Base-by-base conservation (phyloP, 345 rosid species). In the Clarkia xantiana region DNA sequence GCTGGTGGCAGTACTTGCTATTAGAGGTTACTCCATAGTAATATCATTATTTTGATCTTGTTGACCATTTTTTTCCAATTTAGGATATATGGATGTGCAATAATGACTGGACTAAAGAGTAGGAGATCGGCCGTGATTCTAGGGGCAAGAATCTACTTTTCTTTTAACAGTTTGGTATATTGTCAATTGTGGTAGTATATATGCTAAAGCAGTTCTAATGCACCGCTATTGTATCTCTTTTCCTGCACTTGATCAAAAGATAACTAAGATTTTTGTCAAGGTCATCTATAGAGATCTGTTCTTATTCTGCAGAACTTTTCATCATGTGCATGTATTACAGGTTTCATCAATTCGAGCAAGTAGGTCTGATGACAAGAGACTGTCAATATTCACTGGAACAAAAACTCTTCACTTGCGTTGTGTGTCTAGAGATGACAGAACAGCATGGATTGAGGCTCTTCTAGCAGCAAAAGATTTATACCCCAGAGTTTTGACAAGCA, bases 281-380 rank as follows among this genome's bases (percentile, higher is more conserved):
- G 42, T 39, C 10, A 15, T 51, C 8, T 54, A 4, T 43, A 10
- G 11, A 29, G 8, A 15, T 51, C 11, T 52, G 36, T 17, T 14
- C 52, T 55, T 41, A 46, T 22, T 45, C 20, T 11, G 57, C 67
- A 45, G n/a, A 49, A 46, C 61, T 67, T 42, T 16, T 50, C 20
- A 9, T 43, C 14, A 19, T 12, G 42, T 42, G n/a, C 51, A 17
- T 57, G 47, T n/a, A 57, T 47, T 57, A 50, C 78, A 90, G 97
- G 98, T 93, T 60, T 82, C 99, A 63, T 84, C 99, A 16, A 67
- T 87, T 53, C 90, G 96, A 29, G 81, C 90, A 20, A 93, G 96
- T 66, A 87, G 81, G 67, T 87, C 99, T 34, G 96, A 93, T 64
- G 99, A 93, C 59, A 93, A 84, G 62, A 80, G 99, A 79, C 84